phyloP scores from a whole-genome alignment of 1,284 basidiomycete genomes.

The Pascua guehoae region DNA sequence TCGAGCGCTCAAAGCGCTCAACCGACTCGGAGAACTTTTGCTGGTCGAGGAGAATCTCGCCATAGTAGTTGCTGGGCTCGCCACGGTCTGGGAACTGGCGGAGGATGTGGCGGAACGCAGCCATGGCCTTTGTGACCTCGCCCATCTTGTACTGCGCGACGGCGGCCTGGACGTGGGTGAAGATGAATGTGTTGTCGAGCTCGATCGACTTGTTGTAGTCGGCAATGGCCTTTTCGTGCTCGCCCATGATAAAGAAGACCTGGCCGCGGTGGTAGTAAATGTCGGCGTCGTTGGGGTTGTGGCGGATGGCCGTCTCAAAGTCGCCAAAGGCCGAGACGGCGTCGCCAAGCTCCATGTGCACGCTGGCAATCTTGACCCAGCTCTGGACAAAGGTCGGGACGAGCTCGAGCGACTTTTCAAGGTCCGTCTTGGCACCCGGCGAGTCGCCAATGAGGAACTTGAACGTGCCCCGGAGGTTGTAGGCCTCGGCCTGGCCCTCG shows the following conservation, averaged over 20 bases:
- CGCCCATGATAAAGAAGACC: conserved; percentile 94
- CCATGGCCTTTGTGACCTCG: conserved; percentile 75
- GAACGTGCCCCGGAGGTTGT: conserved; percentile 94
- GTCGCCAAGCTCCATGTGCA: conserved; percentile 91
- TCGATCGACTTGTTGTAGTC: conserved; percentile 87
- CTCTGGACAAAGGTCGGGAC: conserved; percentile 78
- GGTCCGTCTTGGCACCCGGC: conserved; percentile 76
- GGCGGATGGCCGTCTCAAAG: conserved; percentile 83
- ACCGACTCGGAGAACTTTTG: conserved; percentile 83
- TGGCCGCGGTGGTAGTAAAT: conserved; percentile 99
- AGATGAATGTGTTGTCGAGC: conserved; percentile 62
- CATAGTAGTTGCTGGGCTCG: conserved; percentile 89
- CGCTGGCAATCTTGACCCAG: conserved; percentile 95
- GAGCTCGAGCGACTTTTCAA: conserved; percentile 72
- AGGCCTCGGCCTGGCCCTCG: conserved; percentile 74
- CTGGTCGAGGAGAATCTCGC: conserved; percentile 92
- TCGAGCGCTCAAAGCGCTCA: conserved; percentile 90
- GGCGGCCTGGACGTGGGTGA: conserved; percentile 77
- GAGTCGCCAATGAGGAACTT: conserved; percentile 91
- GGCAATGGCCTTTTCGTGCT: conserved; percentile 77
- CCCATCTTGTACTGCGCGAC: conserved; percentile 94
- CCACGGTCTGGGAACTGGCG: conserved; percentile 75
- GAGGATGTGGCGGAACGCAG: conserved; percentile 78
- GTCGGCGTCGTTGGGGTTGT: conserved; percentile 83
- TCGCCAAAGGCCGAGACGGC: conserved; percentile 77